phyloP scores from a whole-genome alignment of 208 protist species.

The Phytomonas sp. region DNA sequence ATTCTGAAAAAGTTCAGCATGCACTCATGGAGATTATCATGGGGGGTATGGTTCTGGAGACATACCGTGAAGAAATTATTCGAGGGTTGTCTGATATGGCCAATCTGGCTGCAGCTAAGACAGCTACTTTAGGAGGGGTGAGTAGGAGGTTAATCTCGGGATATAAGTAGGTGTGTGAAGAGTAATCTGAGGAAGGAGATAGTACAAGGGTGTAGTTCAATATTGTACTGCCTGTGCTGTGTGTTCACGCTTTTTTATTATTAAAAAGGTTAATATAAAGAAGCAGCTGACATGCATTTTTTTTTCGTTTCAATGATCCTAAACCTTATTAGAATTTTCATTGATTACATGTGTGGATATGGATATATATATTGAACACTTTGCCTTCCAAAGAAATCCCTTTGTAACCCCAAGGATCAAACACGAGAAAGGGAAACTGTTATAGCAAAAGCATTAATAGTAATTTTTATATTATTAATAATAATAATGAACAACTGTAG shows the following conservation, averaged over 20 bases:
- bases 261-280: not conserved
- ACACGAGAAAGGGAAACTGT: not conserved
- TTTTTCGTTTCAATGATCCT: not conserved
- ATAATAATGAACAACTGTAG: not conserved
- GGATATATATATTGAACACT: not conserved
- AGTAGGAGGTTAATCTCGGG: conserved; percentile 1
- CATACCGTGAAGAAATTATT: conserved; percentile 88
- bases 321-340: not conserved
- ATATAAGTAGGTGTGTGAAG: conserved; percentile 8
- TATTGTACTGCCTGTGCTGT: not conserved
- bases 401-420: not conserved
- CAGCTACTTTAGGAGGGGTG: not conserved
- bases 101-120: conserved; percentile 10
- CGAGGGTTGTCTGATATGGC: conserved; percentile 56
- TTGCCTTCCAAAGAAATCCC: not conserved
- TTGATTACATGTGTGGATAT: not conserved
- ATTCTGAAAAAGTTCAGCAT: conserved; percentile 96
- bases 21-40: conserved; percentile 97
- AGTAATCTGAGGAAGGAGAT: conserved; percentile 11
- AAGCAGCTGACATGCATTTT: not conserved
- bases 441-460: not conserved
- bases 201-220: not conserved
- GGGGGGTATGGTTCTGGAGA: conserved; percentile 97
- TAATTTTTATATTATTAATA: not conserved
- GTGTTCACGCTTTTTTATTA: not conserved